Base-by-base conservation (phyloP, 2,329 filamentous ascomycete genomes). In the Ustilaginoidea virens region DNA sequence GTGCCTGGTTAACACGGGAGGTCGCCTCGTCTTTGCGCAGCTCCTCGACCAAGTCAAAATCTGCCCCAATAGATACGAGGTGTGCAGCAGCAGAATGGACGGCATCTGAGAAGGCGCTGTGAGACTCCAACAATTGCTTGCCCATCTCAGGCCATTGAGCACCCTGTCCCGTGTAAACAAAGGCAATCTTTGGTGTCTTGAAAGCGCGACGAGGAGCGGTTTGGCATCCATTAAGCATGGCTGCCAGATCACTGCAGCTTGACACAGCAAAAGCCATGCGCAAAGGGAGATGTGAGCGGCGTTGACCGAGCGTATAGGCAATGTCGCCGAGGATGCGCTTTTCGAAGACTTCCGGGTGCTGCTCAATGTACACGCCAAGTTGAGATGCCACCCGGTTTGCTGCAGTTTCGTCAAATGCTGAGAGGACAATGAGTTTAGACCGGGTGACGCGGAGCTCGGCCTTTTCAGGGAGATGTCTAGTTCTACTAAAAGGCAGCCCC, bases 251-350 rank as follows among this genome's bases (percentile, higher is more conserved):
- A 28, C 58, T 56, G 1, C 53, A 61, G 25, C 55, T 54, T 4
- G 48, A 43, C 0, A 57, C 59, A 0, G 56, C 46, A 7, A 65
- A 47, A 3, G 60, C 57, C 2, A 56, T 49, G 12, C 59, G 49
- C 49, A 54, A 62, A 22, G 53, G 51, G 11, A 62, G 43, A 13
- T 56, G 45, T 1, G 60, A 57, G 18, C 61, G 48, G 10, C 60
- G 49, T 38, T 61, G 52, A 7, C 57, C 53, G 2, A 66, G 43
- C 0, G 62, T 66, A 36, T 66, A 65, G 4, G 61, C 58, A 16
- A 66, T 40, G 34, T 66, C 56, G 9, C 49, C 46, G 36, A 64
- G 55, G 6, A 66, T 43, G 7, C 49, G 47, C 26, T 50, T 54
- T 39, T 57, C 51, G 36, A 55, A 55, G 15, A 56, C 42, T 32